Evolutionary conservation across 805 yeast species (phyloP), one percentile per base, ranked within the genome.

Genomic region (Candida nemodendra): DNA sequence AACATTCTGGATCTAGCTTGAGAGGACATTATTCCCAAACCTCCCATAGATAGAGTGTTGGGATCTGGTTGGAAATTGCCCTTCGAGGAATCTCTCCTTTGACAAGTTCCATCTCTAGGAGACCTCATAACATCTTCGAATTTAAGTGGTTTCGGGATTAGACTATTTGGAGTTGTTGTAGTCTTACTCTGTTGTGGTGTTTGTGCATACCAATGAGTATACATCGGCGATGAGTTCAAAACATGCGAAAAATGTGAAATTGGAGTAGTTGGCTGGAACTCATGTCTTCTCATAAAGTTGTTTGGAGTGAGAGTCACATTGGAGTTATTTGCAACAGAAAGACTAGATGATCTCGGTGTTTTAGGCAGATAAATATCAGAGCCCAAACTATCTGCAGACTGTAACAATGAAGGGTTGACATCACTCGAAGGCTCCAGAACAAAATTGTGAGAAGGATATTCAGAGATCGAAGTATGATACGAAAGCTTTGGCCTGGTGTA

Each of bases 161-260:
- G 42, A 27, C 42, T 46, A 22, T 37, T 36, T 1, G 54, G 51
- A 4, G 56, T 48, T 3, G 50, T 36, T n/a, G 42, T 9, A 3
- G 38, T 28, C 29, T 36, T 42, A 29, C 41, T 42, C 19, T 51
- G 54, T 36, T 50, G 52, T 12, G 60, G 59, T 7, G 61, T 54
- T 35, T 53, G 59, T 7, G 54, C 39, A 36, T 58, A 58, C 56
- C 61, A 57, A 34, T 54, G 57, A 2, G 54, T 56, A 40, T 59
- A 61, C 57, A 61, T 55, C 9, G 65, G 65, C 12, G 64, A 59
- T 13, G 65, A 61, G 36, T 57, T 59, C 25, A 61, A 42, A n/a
- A 61, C 53, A 17, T 47, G 51, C 12, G 62, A 56, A 30, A 61
- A 61, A 30, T 61, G 62, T 13, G 63, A 54, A 4, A 53, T 49